Conservation (phyloP, 768 basidiomycete species). For the Lactarius trivialis region DNA sequence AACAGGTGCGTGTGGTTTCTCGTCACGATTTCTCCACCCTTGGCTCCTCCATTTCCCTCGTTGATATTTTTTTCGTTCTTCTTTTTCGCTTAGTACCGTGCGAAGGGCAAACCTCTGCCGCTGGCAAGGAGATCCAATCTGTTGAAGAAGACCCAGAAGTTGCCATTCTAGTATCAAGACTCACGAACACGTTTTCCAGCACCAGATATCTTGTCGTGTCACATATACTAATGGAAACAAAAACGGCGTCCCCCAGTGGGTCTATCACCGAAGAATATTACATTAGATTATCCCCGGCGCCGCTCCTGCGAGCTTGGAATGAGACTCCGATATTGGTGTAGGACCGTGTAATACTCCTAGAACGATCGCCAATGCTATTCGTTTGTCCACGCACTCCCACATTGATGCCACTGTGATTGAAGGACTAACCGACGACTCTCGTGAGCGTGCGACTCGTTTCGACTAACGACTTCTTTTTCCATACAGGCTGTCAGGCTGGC, state of each 20-base stretch:
- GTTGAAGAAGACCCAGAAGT: conserved; percentile 21
- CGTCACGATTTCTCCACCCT: too few species aligned
- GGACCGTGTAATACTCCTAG: neutral
- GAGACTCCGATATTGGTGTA: conserved; percentile 1
- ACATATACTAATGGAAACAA: neutral
- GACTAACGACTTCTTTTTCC: neutral
- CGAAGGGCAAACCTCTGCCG: conserved; percentile 19
- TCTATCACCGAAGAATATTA: neutral
- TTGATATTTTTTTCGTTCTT: neutral
- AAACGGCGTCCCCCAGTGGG: neutral
- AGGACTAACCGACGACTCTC: neutral
- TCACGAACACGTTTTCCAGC: neutral
- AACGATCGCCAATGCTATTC: neutral
- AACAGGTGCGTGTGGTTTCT: conserved; percentile 39
- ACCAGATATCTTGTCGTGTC: neutral
- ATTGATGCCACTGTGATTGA: neutral
- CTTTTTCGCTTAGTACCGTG: conserved; percentile 15
- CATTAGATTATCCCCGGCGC: conserved; percentile 15
- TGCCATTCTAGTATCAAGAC: conserved; percentile 20
- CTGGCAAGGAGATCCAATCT: conserved; percentile 14
- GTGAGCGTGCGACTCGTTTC: conserved; percentile 2
- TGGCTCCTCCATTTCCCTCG: neutral
- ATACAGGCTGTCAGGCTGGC: conserved; percentile 11
- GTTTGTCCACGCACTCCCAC: neutral
- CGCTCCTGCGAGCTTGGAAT: neutral